Evolutionary conservation across 441 rosid genomes (phyloP).

Genomic region (Viola pubescens): DNA sequence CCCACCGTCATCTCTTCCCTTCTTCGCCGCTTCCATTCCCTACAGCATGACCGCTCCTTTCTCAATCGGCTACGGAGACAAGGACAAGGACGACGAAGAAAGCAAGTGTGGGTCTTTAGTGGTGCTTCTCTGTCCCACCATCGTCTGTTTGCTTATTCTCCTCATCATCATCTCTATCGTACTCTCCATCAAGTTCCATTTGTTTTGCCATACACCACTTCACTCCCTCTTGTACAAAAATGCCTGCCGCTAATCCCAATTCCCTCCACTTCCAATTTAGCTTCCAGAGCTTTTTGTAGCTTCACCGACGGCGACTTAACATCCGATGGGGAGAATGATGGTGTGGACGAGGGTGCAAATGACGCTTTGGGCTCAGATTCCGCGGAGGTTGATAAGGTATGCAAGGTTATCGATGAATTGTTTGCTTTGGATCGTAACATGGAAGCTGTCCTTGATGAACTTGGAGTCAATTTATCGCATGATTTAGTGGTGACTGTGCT

Average conservation of each 20-base stretch:
- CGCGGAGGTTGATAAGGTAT: slow-evolving; percentile 52
- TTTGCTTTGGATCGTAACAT: slow-evolving; percentile 68
- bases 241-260: slow-evolving; percentile 26
- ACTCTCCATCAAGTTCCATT: slow-evolving; percentile 46
- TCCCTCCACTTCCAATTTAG: neutral
- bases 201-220: slow-evolving; percentile 60
- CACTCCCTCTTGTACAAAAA: slow-evolving; percentile 40
- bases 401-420: slow-evolving; percentile 82
- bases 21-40: neutral
- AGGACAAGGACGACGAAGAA: slow-evolving; percentile 17
- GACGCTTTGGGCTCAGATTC: slow-evolving; percentile 23
- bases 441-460: slow-evolving; percentile 84
- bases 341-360: slow-evolving; percentile 10
- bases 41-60: slow-evolving; percentile 27
- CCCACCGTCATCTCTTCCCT: neutral
- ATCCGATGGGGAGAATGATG: slow-evolving; percentile 13
- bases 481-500: slow-evolving; percentile 55
- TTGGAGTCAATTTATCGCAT: slow-evolving; percentile 40
- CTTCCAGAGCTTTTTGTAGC: slow-evolving; percentile 30
- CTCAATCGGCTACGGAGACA: slow-evolving; percentile 29
- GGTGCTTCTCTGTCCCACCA: slow-evolving; percentile 50
- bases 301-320: slow-evolving; percentile 20
- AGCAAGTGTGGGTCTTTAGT: slow-evolving; percentile 30
- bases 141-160: slow-evolving; percentile 44
- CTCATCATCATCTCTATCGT: slow-evolving; percentile 39